phyloP scores from a whole-genome alignment of 176 grass and related monocot species.

The Oryza glumipatula region DNA sequence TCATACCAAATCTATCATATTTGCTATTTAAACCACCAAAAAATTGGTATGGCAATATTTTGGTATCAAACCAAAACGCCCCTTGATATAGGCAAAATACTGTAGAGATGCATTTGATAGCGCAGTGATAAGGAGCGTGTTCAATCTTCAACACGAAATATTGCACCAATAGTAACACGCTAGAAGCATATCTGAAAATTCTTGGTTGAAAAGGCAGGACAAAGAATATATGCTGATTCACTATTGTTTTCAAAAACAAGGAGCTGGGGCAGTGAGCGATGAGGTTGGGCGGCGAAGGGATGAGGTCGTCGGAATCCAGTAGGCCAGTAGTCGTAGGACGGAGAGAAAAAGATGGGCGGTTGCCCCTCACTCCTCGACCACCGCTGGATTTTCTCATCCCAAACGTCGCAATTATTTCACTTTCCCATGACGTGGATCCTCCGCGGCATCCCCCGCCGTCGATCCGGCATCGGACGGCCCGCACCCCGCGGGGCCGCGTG shows the following conservation, averaged over 20 bases:
- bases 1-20: no score
- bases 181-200: no score
- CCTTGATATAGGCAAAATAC: no score
- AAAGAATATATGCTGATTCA: neutral
- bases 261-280: neutral
- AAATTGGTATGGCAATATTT: no score
- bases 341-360: conserved; percentile 13
- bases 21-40: no score
- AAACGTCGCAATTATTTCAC: neutral
- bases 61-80: no score
- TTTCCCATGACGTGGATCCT: conserved; percentile 35
- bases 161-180: no score
- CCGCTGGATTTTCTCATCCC: conserved; percentile 14
- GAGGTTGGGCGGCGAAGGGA: neutral
- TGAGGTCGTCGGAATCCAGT: neutral
- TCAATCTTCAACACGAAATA: no score
- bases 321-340: neutral
- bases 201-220: neutral
- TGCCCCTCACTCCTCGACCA: neutral
- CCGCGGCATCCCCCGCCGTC: neutral
- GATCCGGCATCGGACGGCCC: conserved; percentile 9
- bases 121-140: no score
- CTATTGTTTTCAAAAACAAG: neutral
- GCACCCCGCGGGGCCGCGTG: neutral
- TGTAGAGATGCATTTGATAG: no score